Conservation (phyloP, 2,329 filamentous ascomycete species). For the Chrysoporthe deuterocubensis region DNA sequence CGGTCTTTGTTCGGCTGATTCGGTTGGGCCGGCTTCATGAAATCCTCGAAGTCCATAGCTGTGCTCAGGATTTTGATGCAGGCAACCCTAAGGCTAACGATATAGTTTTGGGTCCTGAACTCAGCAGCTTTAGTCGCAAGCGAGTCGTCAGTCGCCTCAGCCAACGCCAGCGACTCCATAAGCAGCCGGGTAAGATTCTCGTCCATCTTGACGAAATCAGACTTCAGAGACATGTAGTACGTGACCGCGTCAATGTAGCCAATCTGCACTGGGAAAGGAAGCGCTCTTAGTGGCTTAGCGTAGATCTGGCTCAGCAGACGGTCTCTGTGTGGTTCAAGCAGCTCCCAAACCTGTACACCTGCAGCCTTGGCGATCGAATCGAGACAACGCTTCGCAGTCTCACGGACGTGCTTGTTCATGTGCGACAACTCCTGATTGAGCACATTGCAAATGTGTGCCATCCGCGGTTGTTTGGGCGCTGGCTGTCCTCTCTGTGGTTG, state of each 20-base stretch:
- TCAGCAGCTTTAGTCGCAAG: constrained; percentile 91
- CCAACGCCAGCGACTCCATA: constrained; percentile 90
- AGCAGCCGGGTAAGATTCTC: constrained; percentile 88
- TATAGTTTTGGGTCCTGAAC: constrained; percentile 93
- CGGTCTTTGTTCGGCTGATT: constrained; percentile 65
- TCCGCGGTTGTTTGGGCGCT: constrained; percentile 58
- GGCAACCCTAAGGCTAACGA: constrained; percentile 87
- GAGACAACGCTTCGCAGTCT: constrained; percentile 81
- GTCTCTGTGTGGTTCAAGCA: constrained; percentile 89
- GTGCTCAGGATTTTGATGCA: constrained; percentile 93
- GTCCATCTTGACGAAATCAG: constrained; percentile 88
- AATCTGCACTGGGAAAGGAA: constrained; percentile 95
- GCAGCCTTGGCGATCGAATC: constrained; percentile 80
- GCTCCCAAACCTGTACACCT: constrained; percentile 79
- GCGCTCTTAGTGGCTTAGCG: constrained; percentile 87
- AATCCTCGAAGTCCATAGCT: constrained; percentile 91
- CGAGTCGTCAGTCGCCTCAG: constrained; percentile 92
- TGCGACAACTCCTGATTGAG: constrained; percentile 90
- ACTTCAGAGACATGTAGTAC: constrained; percentile 88
- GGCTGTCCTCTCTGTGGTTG: constrained; percentile 47
- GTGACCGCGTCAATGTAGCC: constrained; percentile 98
- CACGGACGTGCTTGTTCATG: constrained; percentile 93
- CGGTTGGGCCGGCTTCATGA: constrained; percentile 64
- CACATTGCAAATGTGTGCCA: constrained; percentile 79
- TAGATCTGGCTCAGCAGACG: constrained; percentile 89